Evolutionary conservation across 179 eudicot genomes (phyloP), one percentile per base, ranked within the genome.

Genomic region (Camellia oleifera): DNA sequence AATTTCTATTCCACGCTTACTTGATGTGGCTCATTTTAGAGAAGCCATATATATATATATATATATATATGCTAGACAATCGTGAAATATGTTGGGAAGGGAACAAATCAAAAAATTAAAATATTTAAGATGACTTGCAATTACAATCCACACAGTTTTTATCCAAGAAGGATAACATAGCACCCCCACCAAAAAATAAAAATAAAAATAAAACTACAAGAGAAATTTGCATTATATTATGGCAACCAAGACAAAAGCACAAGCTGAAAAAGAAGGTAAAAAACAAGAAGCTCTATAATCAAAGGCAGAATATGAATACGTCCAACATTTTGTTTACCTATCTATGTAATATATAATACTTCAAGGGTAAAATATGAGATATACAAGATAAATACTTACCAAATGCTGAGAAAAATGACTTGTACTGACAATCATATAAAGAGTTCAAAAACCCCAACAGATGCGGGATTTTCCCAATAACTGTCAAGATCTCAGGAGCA

Each of bases 401-500:
- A 84, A 96, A 96, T 57, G 99, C 98, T 10, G 93, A 85, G 86
- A 96, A 94, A 83, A 96, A 96, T 52, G 95, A 89, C 88, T 92
- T 92, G 87, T 96, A 96, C 63, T 90, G 98, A 75, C 99, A 96
- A 57, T 93, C 94, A 80, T 96, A 92, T 2, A 96, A 87, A 54
- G 99, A 94, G 87, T 96, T 96, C 86, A 92, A 69, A 81, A 94
- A 92, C 87, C 90, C 99, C 0, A 97, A 87, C 72, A 96, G 80
- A 84, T 82, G 78, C 0, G 98, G 97, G 75, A 96, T 87, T 81
- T 96, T 96, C 26, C 92, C 98, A 79, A 94, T 92, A 68, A 96
- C 99, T 5, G 99, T 91, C 90, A 96, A 85, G 78, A 96, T 96
- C 91, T 96, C 99, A 26, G 98, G 98, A 77, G 99, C 99, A 88